Conservation (phyloP, 2,329 filamentous ascomycete species). For the Pestalotiopsis sp. region DNA sequence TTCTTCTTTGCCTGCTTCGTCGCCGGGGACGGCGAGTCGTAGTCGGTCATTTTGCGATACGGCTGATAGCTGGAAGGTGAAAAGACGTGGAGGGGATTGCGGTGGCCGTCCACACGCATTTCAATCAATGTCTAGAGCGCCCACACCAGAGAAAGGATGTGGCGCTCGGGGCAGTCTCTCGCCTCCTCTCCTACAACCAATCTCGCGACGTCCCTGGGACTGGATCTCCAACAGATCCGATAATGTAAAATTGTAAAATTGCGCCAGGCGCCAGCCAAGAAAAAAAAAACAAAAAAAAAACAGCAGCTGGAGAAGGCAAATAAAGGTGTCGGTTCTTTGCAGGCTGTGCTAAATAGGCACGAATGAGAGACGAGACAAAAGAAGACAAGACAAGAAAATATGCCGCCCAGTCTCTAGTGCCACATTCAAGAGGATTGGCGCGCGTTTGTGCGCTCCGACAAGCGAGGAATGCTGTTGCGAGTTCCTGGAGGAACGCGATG, state of each 20-base stretch:
- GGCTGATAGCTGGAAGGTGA: conserved; percentile 20
- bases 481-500: not conserved
- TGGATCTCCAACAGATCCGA: not conserved
- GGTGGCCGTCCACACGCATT: conserved; percentile 27
- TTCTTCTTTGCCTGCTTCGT: not conserved
- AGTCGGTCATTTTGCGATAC: conserved; percentile 31
- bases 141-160: not conserved
- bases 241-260: not conserved
- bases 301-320: not conserved
- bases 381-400: not conserved
- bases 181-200: not conserved
- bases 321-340: not conserved
- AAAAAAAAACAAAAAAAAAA: no score
- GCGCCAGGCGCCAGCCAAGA: not conserved
- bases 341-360: not conserved
- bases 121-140: conserved; percentile 15
- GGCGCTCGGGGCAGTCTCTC: not conserved
- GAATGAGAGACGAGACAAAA: not conserved
- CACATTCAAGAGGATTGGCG: not conserved
- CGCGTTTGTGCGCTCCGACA: not conserved
- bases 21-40: conserved; percentile 14
- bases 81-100: conserved; percentile 19
- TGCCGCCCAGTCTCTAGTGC: not conserved
- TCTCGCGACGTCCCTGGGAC: not conserved
- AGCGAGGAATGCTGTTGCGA: not conserved